Conservation (phyloP, 805 yeast genomes). For the Ogataea saltuana region DNA sequence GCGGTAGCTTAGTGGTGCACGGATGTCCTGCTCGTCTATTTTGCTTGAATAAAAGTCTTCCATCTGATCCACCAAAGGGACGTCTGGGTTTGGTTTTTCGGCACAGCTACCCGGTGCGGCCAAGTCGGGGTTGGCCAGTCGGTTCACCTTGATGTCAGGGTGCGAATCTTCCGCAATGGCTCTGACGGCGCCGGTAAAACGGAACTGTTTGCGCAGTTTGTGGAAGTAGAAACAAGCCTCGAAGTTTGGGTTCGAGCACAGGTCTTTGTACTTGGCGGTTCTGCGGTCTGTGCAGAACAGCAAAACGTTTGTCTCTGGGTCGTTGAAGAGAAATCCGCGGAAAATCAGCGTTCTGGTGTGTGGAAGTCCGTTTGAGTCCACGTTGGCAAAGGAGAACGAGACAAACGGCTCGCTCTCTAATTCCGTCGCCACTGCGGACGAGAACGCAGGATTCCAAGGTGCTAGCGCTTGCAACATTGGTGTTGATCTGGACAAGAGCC, state of each 20-base stretch:
- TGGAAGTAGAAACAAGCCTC: slow-evolving; percentile 80
- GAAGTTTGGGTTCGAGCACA: slow-evolving; percentile 51
- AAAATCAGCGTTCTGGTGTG: slow-evolving; percentile 67
- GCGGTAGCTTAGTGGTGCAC: slow-evolving; percentile 22
- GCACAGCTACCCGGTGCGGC: background rate
- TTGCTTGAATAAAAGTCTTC: slow-evolving; percentile 20
- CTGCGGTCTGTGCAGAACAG: slow-evolving; percentile 73
- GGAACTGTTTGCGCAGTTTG: slow-evolving; percentile 61
- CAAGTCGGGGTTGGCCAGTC: background rate
- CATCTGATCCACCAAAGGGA: slow-evolving; percentile 22
- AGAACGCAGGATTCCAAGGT: slow-evolving; percentile 75
- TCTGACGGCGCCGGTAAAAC: slow-evolving; percentile 69
- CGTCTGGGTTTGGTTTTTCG: slow-evolving; percentile 3
- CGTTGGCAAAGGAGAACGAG: slow-evolving; percentile 68
- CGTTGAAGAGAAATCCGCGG: slow-evolving; percentile 75
- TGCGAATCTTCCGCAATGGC: slow-evolving; percentile 35
- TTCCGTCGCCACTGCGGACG: slow-evolving; percentile 52
- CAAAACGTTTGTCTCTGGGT: slow-evolving; percentile 63
- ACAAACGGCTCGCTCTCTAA: slow-evolving; percentile 49
- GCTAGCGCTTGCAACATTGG: slow-evolving; percentile 47
- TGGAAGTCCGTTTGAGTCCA: slow-evolving; percentile 56
- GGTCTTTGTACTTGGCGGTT: slow-evolving; percentile 60
- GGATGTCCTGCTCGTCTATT: slow-evolving; percentile 12
- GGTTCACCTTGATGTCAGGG: slow-evolving; percentile 23
- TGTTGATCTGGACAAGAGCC: too few species aligned